These are phyloP conservation scores for Quaeritorhiza haematococci DNA, from an alignment of 371 early-diverging fungal genomes.

Conservation along the genomic window DNA sequence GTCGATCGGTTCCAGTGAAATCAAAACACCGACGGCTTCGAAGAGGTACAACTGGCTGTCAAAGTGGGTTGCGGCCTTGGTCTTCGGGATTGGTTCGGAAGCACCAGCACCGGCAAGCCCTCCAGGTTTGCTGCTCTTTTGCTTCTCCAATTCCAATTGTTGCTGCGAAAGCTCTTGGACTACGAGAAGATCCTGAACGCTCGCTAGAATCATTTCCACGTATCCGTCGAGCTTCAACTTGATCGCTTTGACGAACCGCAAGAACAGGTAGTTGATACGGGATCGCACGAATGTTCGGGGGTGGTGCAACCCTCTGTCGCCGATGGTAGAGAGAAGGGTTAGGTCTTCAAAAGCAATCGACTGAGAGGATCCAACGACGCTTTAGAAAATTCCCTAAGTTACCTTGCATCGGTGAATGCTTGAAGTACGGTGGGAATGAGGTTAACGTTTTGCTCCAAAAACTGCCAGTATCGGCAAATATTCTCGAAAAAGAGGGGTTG, in stretches of 20 bases:
- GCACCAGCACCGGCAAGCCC: neutral
- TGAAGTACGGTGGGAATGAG: conserved; percentile 65
- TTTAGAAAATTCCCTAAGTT: neutral
- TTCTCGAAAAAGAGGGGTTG: conserved; percentile 74
- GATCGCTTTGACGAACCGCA: conserved; percentile 76
- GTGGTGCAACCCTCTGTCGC: conserved; percentile 70
- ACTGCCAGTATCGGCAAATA: conserved; percentile 65
- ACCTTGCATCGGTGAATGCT: conserved; percentile 69
- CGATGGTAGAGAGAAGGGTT: conserved; percentile 20
- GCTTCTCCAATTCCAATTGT: conserved; percentile 1
- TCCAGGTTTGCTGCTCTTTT: no score
- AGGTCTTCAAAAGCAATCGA: conserved; percentile 23
- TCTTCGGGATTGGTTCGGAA: neutral
- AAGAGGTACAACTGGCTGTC: conserved; percentile 86
- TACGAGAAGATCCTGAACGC: conserved; percentile 56
- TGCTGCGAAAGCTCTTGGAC: conserved; percentile 57
- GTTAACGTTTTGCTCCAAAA: conserved; percentile 66
- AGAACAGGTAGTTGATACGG: conserved; percentile 85
- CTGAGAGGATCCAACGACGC: conserved; percentile 3
- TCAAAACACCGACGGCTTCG: conserved; percentile 85
- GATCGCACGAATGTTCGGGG: conserved; percentile 63
- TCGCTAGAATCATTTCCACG: conserved; percentile 61
- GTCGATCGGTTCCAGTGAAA: conserved; percentile 61
- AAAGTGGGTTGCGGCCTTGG: conserved; percentile 36
- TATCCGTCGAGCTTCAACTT: conserved; percentile 57